phyloP scores from a whole-genome alignment of 2,329 filamentous ascomycete species.

The Pseudogymnoascus sp. region DNA sequence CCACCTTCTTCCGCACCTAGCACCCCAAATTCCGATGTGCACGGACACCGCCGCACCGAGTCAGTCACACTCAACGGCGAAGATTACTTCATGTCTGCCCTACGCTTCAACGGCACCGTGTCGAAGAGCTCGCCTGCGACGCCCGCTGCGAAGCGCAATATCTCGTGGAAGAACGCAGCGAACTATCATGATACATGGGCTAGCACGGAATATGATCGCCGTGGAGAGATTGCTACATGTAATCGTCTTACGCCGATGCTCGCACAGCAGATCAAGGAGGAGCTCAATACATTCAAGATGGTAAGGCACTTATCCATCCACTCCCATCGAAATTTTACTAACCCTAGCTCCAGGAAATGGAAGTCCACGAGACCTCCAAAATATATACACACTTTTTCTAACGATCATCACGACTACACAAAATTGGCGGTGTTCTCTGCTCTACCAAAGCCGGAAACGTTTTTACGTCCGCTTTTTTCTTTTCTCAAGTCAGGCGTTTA shows the following conservation, averaged over 20 bases:
- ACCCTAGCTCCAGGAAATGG: slow-evolving; percentile 75
- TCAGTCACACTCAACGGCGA: slow-evolving; percentile 65
- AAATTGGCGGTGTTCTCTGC: slow-evolving; percentile 7
- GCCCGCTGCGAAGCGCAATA: slow-evolving; percentile 59
- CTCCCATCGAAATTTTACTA: slow-evolving; percentile 27
- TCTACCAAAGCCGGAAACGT: slow-evolving; percentile 1
- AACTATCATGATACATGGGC: slow-evolving; percentile 97
- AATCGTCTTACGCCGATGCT: slow-evolving; percentile 95
- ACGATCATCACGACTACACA: slow-evolving; percentile 12
- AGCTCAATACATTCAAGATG: slow-evolving; percentile 99
- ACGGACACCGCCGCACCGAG: slow-evolving; percentile 57
- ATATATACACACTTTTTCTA: slow-evolving; percentile 99
- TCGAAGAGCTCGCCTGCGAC: slow-evolving; percentile 75
- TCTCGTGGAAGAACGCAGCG: slow-evolving; percentile 82
- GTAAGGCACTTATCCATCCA: slow-evolving; percentile 40
- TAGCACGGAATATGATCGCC: slow-evolving; percentile 87
- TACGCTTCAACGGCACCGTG: slow-evolving; percentile 60
- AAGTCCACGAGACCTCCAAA: slow-evolving; percentile 97
- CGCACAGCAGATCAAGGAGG: slow-evolving; percentile 98
- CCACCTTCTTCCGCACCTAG: slow-evolving; percentile 79
- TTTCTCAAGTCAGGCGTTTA: neutral
- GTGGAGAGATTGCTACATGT: slow-evolving; percentile 94
- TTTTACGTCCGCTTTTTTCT: neutral
- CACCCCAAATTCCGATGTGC: slow-evolving; percentile 72
- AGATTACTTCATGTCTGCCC: slow-evolving; percentile 79